Percentiles rank a stretch among this genome's conserved stretches.
phyloP scores from a whole-genome alignment of 1,139 yeast species.

The Hyphopichia buzzinii region DNA sequence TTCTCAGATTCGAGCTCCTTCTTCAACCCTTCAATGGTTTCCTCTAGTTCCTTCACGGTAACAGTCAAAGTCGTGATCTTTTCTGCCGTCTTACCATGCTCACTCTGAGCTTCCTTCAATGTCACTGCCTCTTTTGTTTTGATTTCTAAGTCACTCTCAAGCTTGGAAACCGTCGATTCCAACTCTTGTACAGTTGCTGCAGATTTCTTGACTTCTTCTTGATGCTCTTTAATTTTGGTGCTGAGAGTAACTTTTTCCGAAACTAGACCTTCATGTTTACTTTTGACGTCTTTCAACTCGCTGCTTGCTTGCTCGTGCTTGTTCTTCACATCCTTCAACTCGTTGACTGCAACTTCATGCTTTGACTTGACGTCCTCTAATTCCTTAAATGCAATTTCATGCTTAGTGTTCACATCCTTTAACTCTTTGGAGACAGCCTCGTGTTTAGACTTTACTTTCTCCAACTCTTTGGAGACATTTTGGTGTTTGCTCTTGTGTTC shows the following conservation, averaged over 20 bases:
- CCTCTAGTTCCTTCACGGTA: slow-evolving; percentile 2
- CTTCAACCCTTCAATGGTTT: slow-evolving; percentile 8
- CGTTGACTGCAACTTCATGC: slow-evolving; percentile 1
- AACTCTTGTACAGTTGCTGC: background rate
- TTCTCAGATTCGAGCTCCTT: slow-evolving; percentile 7
- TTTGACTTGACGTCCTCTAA: slow-evolving; percentile 3
- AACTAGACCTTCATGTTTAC: background rate
- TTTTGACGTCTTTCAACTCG: slow-evolving; percentile 9
- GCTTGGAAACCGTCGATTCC: background rate
- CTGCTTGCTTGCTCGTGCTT: background rate
- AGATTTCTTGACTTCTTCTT: background rate
- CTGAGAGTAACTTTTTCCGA: background rate
- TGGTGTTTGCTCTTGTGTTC: background rate
- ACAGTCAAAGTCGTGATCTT: background rate
- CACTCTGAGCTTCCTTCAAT: background rate
- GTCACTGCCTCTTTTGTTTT: background rate
- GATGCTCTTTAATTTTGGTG: background rate
- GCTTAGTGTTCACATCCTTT: background rate
- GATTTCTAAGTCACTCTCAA: background rate
- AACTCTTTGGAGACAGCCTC: background rate
- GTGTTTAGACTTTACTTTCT: slow-evolving; percentile 1
- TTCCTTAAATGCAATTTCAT: background rate
- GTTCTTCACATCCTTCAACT: slow-evolving; percentile 8
- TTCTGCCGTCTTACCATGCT: background rate
- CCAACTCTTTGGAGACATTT: slow-evolving; percentile 6